A percentile compares a stretch with the other conserved stretches of the same genome.
Conservation (phyloP, 257 asterid genomes). For the Sherardia arvensis region DNA sequence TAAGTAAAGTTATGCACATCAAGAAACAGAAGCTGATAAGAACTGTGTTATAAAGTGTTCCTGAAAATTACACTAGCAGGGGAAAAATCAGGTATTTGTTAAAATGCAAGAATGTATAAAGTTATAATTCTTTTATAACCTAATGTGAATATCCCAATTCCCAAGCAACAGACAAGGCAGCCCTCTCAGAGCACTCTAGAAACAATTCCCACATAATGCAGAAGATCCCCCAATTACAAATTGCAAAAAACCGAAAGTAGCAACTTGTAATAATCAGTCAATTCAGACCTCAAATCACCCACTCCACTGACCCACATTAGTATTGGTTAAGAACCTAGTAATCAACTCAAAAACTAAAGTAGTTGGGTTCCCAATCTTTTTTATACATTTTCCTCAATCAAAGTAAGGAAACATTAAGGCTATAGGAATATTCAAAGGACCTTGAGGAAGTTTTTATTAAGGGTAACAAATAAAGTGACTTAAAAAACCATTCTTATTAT, state of each 20-base stretch:
- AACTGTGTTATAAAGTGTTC: not conserved
- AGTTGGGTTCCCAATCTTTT: no score
- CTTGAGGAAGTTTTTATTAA: no score
- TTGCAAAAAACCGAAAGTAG: not conserved
- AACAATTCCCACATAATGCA: not conserved
- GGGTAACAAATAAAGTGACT: no score
- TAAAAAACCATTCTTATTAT: no score
- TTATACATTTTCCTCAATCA: no score
- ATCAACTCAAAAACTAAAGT: not conserved
- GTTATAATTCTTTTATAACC: not conserved
- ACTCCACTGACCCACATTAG: not conserved
- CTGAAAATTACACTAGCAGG: slow-evolving; percentile 2
- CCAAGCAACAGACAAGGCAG: not conserved
- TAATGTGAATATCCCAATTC: not conserved
- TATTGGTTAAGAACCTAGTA: not conserved
- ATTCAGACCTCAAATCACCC: not conserved
- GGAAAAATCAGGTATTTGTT: not conserved
- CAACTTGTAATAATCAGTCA: not conserved
- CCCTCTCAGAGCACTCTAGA: not conserved
- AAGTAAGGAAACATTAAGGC: no score
- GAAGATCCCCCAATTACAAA: not conserved
- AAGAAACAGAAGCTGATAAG: not conserved
- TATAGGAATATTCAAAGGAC: no score
- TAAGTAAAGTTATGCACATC: not conserved
- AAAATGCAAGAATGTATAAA: not conserved